Evolutionary conservation across 140 eudicot species (phyloP), one percentile per base, ranked within the genome.

Genomic region (Senecio squalidus): DNA sequence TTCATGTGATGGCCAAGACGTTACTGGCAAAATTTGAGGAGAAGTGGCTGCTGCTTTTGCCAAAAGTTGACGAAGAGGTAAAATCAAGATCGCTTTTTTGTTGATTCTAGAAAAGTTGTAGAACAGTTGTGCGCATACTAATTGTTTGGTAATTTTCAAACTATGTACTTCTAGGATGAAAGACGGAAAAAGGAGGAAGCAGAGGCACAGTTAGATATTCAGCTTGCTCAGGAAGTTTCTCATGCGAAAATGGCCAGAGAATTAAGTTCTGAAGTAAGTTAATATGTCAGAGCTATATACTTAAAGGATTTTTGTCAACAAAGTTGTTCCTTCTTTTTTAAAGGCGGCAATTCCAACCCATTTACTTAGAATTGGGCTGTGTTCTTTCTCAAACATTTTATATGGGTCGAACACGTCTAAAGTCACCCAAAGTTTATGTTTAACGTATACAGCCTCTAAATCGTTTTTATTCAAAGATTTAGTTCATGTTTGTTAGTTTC

Each of bases 41-140:
- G 67, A 91, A 91, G 66, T 91, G 98, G 98, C 79, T 86, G 63
- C 84, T 76, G 60, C 82, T 91, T 73, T 71, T 91, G 86, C 96
- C 98, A 0, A 91, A 87, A 71, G 96, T 91, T 58, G 86, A 82
- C 64, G 95, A 86, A 84, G 98, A 92, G 96, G 98, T 92, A 71
- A 70, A 29, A 31, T 62, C 11, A 31, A 8, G n/a, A n/a, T n/a
- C n/a, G n/a, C n/a, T n/a, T n/a, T n/a, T n/a, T n/a, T n/a, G n/a
- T n/a, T n/a, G n/a, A n/a, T n/a, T n/a, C n/a, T n/a, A n/a, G n/a
- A n/a, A n/a, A n/a, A n/a, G n/a, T n/a, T n/a, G n/a, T n/a, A n/a
- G n/a, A n/a, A n/a, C n/a, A n/a, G n/a, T n/a, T n/a, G n/a, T n/a
- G n/a, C n/a, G n/a, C n/a, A n/a, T n/a, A n/a, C n/a, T n/a, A n/a